Conservation (phyloP, 106 monocot genomes). For the Platanthera guangdongensis region DNA sequence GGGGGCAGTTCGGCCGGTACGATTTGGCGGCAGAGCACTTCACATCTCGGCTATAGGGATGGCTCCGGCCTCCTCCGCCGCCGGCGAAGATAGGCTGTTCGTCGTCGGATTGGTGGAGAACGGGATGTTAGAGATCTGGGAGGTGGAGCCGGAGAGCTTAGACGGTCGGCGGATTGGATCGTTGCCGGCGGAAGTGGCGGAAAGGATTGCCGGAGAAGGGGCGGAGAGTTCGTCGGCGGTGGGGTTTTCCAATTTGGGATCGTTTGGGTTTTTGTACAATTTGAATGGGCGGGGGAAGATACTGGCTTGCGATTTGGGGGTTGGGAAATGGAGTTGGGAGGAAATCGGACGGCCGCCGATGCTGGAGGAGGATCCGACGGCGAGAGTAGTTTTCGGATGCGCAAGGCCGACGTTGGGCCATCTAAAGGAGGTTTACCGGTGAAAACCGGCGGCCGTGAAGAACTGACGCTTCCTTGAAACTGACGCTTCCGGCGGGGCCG, state of each 20-base stretch:
- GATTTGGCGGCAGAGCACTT: background rate
- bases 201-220: constrained; percentile 18
- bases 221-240: constrained; percentile 3
- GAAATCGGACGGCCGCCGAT: constrained; percentile 5
- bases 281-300: constrained; percentile 19
- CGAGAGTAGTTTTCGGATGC: constrained; percentile 23
- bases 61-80: background rate
- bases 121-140: constrained; percentile 24
- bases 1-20: constrained; percentile 14
- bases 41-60: constrained; percentile 15
- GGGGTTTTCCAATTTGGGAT: constrained; percentile 18
- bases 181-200: constrained; percentile 24
- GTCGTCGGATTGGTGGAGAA: constrained; percentile 12
- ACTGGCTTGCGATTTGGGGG: constrained; percentile 13
- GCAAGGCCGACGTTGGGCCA: background rate
- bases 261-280: constrained; percentile 37
- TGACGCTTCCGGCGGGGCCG: too few relatives aligned
- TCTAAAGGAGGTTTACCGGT: background rate
- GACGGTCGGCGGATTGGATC: constrained; percentile 3
- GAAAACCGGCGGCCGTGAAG: background rate
- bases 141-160: constrained; percentile 18
- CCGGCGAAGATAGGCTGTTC: constrained; percentile 14
- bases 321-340: background rate
- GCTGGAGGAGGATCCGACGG: constrained; percentile 14
- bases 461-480: too few relatives aligned